Evolutionary conservation across 2,329 filamentous ascomycete genomes (phyloP).

Genomic region (Colletotrichum ledebouriae): DNA sequence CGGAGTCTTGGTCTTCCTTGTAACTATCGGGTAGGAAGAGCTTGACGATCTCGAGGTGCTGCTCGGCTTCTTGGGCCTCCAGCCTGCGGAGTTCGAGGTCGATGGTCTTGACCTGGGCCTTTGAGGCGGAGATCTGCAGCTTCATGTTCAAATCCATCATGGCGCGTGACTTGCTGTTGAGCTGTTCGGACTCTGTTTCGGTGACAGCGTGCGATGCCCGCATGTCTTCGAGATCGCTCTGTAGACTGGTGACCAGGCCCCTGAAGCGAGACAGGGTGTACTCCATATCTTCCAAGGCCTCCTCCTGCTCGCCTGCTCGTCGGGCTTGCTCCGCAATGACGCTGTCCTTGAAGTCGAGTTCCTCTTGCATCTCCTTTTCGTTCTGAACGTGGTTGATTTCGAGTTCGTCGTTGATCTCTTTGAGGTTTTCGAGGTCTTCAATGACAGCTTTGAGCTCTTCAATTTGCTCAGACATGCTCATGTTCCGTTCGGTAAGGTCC

Average conservation of each 20-base stretch:
- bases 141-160: slow-evolving; percentile 99
- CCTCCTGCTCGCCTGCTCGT: slow-evolving; percentile 81
- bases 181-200: slow-evolving; percentile 91
- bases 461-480: slow-evolving; percentile 84
- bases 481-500: slow-evolving; percentile 88
- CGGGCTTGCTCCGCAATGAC: slow-evolving; percentile 86
- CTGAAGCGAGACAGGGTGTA: slow-evolving; percentile 91
- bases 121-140: slow-evolving; percentile 88
- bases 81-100: slow-evolving; percentile 89
- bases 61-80: slow-evolving; percentile 88
- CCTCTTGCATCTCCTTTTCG: slow-evolving; percentile 93
- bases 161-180: slow-evolving; percentile 87
- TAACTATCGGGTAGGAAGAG: slow-evolving; percentile 90
- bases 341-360: slow-evolving; percentile 88
- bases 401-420: slow-evolving; percentile 94
- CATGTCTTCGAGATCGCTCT: slow-evolving; percentile 91
- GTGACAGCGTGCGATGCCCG: slow-evolving; percentile 91
- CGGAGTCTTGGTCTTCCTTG: slow-evolving; percentile 83
- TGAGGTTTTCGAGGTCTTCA: slow-evolving; percentile 88
- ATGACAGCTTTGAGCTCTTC: slow-evolving; percentile 85
- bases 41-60: slow-evolving; percentile 90
- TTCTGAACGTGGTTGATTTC: slow-evolving; percentile 94
- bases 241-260: slow-evolving; percentile 86
- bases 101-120: slow-evolving; percentile 94
- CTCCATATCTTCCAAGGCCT: slow-evolving; percentile 86